Evolutionary conservation across 768 basidiomycete species (phyloP).

Genomic region (Dioszegia crocea): DNA sequence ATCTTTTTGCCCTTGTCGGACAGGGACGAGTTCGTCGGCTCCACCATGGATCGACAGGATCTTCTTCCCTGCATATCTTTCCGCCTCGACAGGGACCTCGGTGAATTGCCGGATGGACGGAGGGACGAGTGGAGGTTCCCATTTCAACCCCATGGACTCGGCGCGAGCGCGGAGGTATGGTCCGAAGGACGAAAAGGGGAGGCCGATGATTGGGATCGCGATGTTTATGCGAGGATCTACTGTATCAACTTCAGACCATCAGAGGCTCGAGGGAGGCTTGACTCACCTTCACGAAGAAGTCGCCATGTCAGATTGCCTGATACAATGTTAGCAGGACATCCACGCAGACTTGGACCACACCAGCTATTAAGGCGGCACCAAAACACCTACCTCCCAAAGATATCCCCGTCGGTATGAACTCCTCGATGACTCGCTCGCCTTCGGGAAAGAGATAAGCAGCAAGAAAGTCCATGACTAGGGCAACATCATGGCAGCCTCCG

Average conservation of each 20-base stretch:
- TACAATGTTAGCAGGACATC: neutral
- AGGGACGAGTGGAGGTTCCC: slow-evolving; percentile 61
- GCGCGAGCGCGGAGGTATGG: slow-evolving; percentile 51
- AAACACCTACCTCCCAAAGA: slow-evolving; percentile 62
- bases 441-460: slow-evolving; percentile 68
- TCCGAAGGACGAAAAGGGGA: slow-evolving; percentile 56
- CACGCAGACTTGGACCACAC: too few relatives aligned
- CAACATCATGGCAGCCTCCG: slow-evolving; percentile 71
- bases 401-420: slow-evolving; percentile 70
- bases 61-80: slow-evolving; percentile 65
- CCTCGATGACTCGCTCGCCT: slow-evolving; percentile 59
- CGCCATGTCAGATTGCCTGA: slow-evolving; percentile 73
- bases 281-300: slow-evolving; percentile 56
- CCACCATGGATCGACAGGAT: slow-evolving; percentile 68
- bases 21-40: slow-evolving; percentile 66
- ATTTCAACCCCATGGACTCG: slow-evolving; percentile 51
- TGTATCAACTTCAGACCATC: neutral
- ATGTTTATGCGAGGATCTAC: slow-evolving; percentile 54
- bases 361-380: neutral
- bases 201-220: slow-evolving; percentile 61
- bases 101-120: slow-evolving; percentile 53
- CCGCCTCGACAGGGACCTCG: slow-evolving; percentile 50
- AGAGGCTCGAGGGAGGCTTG: slow-evolving; percentile 2
- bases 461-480: slow-evolving; percentile 75
- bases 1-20: slow-evolving; percentile 58